These are phyloP conservation scores for Lotus japonicus DNA, from an alignment of 306 rosid species.

Conservation along the genomic window DNA sequence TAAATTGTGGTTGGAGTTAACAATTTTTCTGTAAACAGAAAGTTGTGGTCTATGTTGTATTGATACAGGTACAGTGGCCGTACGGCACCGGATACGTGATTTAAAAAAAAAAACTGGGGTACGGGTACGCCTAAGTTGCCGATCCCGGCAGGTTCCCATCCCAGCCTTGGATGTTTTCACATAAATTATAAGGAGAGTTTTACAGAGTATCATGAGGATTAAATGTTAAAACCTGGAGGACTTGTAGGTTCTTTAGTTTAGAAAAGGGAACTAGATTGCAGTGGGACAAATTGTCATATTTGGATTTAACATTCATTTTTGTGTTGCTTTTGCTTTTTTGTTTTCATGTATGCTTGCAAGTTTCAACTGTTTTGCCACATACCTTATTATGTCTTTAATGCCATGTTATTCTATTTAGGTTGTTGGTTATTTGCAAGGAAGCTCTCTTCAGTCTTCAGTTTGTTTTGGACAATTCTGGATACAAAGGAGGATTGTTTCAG, in stretches of 20 bases:
- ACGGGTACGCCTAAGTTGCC: no score
- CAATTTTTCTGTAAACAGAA: background rate
- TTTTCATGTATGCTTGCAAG: slow-evolving; percentile 11
- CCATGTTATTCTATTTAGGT: slow-evolving; percentile 43
- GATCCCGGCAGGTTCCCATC: no score
- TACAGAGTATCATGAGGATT: background rate
- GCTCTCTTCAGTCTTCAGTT: slow-evolving; percentile 31
- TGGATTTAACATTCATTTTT: background rate
- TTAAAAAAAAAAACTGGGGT: no score
- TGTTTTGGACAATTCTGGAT: slow-evolving; percentile 23
- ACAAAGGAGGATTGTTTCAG: slow-evolving; percentile 23
- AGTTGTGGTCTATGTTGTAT: background rate
- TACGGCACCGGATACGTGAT: no score
- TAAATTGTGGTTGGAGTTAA: background rate
- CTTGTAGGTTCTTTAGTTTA: background rate
- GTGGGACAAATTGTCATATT: no score
- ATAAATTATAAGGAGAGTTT: background rate
- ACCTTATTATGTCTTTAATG: slow-evolving; percentile 23
- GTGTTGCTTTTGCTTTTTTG: background rate
- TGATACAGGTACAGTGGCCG: no score
- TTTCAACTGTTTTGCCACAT: background rate
- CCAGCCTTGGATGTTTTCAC: background rate
- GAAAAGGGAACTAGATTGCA: background rate
- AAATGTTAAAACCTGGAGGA: background rate
- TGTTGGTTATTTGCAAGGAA: slow-evolving; percentile 25